Evolutionary conservation across 768 basidiomycete species (phyloP).

Genomic region (Dacryopinax primogenitus): DNA sequence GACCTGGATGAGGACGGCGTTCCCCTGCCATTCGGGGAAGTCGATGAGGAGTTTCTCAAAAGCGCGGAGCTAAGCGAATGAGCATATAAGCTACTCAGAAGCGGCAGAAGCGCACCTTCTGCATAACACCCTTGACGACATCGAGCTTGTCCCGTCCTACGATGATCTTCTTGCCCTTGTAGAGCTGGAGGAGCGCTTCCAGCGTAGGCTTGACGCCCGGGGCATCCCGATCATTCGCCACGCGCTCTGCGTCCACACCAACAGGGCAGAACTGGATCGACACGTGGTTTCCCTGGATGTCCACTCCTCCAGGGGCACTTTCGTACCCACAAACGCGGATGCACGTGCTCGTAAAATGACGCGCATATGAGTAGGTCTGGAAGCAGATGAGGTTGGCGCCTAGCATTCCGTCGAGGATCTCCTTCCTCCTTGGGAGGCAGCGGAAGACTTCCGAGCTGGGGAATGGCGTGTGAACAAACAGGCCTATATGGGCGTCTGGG

Average conservation of each 20-base stretch:
- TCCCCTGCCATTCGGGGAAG: slow-evolving; percentile 91
- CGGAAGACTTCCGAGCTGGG: slow-evolving; percentile 93
- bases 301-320: slow-evolving; percentile 53
- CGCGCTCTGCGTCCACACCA: slow-evolving; percentile 85
- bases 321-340: slow-evolving; percentile 95
- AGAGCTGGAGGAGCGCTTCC: slow-evolving; percentile 65
- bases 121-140: slow-evolving; percentile 93
- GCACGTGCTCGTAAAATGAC: slow-evolving; percentile 90
- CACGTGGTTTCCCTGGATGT: slow-evolving; percentile 74
- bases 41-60: slow-evolving; percentile 88
- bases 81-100: background rate
- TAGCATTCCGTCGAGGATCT: slow-evolving; percentile 95
- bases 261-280: slow-evolving; percentile 85
- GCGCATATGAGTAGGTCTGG: slow-evolving; percentile 86
- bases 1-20: slow-evolving; percentile 61
- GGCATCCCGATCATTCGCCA: slow-evolving; percentile 62
- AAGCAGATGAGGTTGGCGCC: slow-evolving; percentile 94
- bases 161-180: slow-evolving; percentile 96
- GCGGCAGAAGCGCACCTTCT: slow-evolving; percentile 48
- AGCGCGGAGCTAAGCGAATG: slow-evolving; percentile 54
- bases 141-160: slow-evolving; percentile 95
- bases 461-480: slow-evolving; percentile 98
- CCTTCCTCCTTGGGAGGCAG: slow-evolving; percentile 80
- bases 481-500: slow-evolving; percentile 54
- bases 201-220: slow-evolving; percentile 85